These are phyloP conservation scores for Dryadomyces quercus-mongolicae DNA, from an alignment of 2,329 filamentous ascomycete species.

Conservation along the genomic window DNA sequence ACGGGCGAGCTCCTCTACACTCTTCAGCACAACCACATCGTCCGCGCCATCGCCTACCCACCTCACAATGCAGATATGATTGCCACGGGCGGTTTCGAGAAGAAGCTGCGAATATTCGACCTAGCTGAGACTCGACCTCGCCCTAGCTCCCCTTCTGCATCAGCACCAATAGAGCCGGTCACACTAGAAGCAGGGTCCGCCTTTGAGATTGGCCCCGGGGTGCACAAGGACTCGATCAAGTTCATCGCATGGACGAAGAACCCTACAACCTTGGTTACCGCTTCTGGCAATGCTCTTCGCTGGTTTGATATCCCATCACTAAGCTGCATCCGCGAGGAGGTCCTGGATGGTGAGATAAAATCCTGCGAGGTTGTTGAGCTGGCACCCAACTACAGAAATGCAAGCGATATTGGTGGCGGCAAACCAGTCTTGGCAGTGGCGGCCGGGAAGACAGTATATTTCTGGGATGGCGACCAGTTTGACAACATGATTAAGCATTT, in stretches of 20 bases:
- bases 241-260: constrained; percentile 90
- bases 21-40: constrained; percentile 87
- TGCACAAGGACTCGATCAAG: constrained; percentile 84
- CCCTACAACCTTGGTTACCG: constrained; percentile 79
- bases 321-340: constrained; percentile 61
- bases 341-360: constrained; percentile 74
- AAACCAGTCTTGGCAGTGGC: constrained; percentile 72
- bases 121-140: constrained; percentile 47
- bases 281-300: constrained; percentile 79
- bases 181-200: constrained; percentile 48
- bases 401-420: constrained; percentile 53
- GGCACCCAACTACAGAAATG: constrained; percentile 43
- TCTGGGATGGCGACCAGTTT: constrained; percentile 68
- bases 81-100: constrained; percentile 90
- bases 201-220: constrained; percentile 78
- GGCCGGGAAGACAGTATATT: constrained; percentile 88
- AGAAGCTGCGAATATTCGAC: constrained; percentile 91
- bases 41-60: constrained; percentile 84
- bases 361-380: constrained; percentile 80
- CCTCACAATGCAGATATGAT: constrained; percentile 71
- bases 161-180: constrained; percentile 22
- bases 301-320: constrained; percentile 86
- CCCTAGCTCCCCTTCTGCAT: constrained; percentile 20
- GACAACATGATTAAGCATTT: constrained; percentile 66
- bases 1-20: constrained; percentile 82